These are phyloP conservation scores for Umbelopsis sp. DNA, from an alignment of 192 early-diverging fungal genomes.

Conservation along the genomic window DNA sequence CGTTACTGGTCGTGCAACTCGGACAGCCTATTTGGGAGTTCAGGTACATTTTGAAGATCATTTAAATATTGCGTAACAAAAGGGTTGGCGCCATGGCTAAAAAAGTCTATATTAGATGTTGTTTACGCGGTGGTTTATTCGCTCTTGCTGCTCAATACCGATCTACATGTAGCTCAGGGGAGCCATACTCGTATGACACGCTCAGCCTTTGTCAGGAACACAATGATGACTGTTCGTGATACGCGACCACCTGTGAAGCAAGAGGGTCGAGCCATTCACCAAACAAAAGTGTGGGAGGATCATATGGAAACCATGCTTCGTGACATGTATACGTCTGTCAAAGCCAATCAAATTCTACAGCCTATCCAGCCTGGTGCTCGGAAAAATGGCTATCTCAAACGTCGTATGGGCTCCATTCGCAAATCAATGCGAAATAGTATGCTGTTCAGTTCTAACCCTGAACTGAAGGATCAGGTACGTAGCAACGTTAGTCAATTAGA, in stretches of 20 bases:
- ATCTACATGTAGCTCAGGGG: constrained; percentile 85
- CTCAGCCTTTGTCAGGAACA: constrained; percentile 73
- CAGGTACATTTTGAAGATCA: constrained; percentile 24
- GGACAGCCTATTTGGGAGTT: constrained; percentile 46
- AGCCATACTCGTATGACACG: constrained; percentile 73
- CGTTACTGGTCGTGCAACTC: constrained; percentile 87
- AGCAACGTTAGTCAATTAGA: neutral
- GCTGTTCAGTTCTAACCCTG: neutral
- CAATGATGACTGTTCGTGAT: constrained; percentile 53
- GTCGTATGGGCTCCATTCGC: constrained; percentile 14
- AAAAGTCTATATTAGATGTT: constrained; percentile 56
- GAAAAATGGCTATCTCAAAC: constrained; percentile 9
- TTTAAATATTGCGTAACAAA: constrained; percentile 10
- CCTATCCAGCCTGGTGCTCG: constrained; percentile 26
- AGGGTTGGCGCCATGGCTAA: neutral
- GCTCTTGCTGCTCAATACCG: constrained; percentile 89
- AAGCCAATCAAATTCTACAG: constrained; percentile 41
- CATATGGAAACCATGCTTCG: constrained; percentile 26
- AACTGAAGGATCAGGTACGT: constrained; percentile 13
- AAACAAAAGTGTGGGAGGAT: constrained; percentile 28
- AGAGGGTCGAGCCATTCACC: neutral
- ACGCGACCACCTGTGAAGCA: constrained; percentile 27
- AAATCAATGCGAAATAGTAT: constrained; percentile 6
- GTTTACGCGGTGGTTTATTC: constrained; percentile 89
- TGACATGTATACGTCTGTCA: constrained; percentile 44